Evolutionary conservation across 2,329 filamentous ascomycete genomes (phyloP).

Genomic region (Ophiocordyceps unilateralis): DNA sequence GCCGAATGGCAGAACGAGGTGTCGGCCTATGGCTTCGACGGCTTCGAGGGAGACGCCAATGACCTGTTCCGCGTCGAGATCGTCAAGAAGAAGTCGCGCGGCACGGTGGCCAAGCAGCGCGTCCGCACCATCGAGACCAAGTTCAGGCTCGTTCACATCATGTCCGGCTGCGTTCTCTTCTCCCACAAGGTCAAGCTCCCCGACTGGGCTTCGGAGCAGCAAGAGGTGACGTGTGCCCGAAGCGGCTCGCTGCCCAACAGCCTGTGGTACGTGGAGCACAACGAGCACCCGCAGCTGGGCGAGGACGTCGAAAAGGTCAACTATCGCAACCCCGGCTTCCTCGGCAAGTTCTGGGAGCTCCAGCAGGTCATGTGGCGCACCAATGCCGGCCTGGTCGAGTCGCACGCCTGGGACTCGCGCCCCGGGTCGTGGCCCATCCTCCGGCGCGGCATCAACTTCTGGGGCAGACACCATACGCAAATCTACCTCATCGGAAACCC

Average conservation of each 20-base stretch:
- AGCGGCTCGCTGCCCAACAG: constrained; percentile 89
- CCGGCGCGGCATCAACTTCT: constrained; percentile 95
- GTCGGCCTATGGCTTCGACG: constrained; percentile 92
- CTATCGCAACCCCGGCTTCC: constrained; percentile 85
- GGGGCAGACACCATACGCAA: constrained; percentile 85
- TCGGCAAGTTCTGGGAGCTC: constrained; percentile 94
- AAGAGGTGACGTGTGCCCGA: constrained; percentile 94
- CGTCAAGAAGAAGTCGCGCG: constrained; percentile 72
- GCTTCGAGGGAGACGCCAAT: constrained; percentile 92
- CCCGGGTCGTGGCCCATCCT: constrained; percentile 87
- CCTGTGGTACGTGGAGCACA: constrained; percentile 89
- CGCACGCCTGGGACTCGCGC: constrained; percentile 94
- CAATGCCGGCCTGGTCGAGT: constrained; percentile 89
- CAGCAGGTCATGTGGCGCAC: constrained; percentile 99
- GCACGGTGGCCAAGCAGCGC: constrained; percentile 61
- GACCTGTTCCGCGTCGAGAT: constrained; percentile 93
- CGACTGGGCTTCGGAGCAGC: constrained; percentile 94
- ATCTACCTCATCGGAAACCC: constrained; percentile 95
- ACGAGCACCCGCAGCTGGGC: constrained; percentile 64
- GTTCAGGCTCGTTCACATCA: constrained; percentile 85
- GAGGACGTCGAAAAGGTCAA: constrained; percentile 81
- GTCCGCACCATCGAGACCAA: constrained; percentile 91
- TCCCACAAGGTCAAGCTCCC: constrained; percentile 98
- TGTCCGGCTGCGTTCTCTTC: constrained; percentile 93
- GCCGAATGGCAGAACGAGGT: constrained; percentile 92